Evolutionary conservation across 345 rosid genomes (phyloP), one percentile per base, ranked within the genome.

Genomic region (Theobroma cacao): DNA sequence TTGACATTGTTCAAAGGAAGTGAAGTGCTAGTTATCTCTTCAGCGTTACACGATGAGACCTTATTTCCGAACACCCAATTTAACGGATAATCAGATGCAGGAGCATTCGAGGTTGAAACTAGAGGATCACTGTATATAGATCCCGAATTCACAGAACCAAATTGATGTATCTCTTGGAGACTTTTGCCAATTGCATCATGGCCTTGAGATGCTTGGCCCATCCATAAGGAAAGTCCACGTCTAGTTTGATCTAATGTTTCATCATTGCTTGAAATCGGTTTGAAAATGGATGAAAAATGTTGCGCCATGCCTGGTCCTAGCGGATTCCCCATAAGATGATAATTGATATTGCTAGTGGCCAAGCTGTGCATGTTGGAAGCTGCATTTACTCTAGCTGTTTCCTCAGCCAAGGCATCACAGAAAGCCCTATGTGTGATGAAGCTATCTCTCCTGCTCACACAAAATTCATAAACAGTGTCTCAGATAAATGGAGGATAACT

Each of bases 371-470:
- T 77, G 79, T 61, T 84, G 4, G 98, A 82, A 68, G 88, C 89
- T 77, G 97, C 99, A 76, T 87, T 94, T 75, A 96, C 85, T 78
- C 98, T 89, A 1, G 97, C 97, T 4, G 98, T 88, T 87, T 96
- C 98, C 85, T 94, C 97, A 2, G 99, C 99, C 72, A 96, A 90
- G 15, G 99, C 99, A 48, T 94, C 98, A 60, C 99, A 96, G 80
- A 92, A 96, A 5, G 99, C 99, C 81, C 99, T 88, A n/a, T 96
- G 99, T 10, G 98, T 96, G 52, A 96, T 85, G 79, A 96, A 96
- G 77, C 98, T 96, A 77, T 96, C 99, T 68, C 98, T 82, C 90
- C 99, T 96, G 90, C 82, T 63, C 80, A 52, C 56, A 53, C 62
- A 69, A 69, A 69, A 36, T 0, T 52, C 70, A 52, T 52, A 59